phyloP scores from a whole-genome alignment of 78 protist genomes.

The Anaeramoeba ignava region DNA sequence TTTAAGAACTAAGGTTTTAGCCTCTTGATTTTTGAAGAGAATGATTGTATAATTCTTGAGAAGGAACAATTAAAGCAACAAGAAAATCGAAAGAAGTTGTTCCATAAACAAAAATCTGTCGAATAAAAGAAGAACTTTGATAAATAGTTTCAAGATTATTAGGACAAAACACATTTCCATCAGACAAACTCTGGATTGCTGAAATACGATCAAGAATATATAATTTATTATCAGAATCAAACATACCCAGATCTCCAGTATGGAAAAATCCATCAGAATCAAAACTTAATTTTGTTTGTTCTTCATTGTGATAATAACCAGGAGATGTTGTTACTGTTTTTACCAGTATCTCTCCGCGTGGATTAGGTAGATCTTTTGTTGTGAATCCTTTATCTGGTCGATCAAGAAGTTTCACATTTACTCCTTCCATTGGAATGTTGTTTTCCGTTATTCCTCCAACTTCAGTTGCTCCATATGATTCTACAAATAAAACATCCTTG shows the following conservation, averaged over 20 bases:
- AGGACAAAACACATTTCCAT: background rate
- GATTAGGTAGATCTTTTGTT: background rate
- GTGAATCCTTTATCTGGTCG: conserved; percentile 7
- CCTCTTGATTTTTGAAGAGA: background rate
- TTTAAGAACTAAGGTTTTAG: background rate
- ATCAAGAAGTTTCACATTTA: conserved; percentile 5
- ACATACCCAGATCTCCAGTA: conserved; percentile 31
- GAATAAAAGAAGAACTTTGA: background rate
- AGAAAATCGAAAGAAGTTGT: background rate
- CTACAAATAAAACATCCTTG: background rate
- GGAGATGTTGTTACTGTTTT: background rate
- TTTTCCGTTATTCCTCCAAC: conserved; percentile 27
- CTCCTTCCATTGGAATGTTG: background rate
- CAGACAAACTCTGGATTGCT: background rate
- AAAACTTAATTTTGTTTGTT: background rate
- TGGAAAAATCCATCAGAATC: conserved; percentile 16
- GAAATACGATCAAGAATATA: conserved; percentile 5
- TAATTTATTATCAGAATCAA: background rate
- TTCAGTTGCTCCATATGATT: conserved; percentile 29
- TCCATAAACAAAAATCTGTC: background rate
- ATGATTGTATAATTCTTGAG: background rate
- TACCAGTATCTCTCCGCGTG: conserved; percentile 28
- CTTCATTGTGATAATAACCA: background rate
- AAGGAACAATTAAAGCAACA: background rate
- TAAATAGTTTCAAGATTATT: background rate